phyloP scores from a whole-genome alignment of 2,329 filamentous ascomycete species.

The Dactylellina haptotyla region DNA sequence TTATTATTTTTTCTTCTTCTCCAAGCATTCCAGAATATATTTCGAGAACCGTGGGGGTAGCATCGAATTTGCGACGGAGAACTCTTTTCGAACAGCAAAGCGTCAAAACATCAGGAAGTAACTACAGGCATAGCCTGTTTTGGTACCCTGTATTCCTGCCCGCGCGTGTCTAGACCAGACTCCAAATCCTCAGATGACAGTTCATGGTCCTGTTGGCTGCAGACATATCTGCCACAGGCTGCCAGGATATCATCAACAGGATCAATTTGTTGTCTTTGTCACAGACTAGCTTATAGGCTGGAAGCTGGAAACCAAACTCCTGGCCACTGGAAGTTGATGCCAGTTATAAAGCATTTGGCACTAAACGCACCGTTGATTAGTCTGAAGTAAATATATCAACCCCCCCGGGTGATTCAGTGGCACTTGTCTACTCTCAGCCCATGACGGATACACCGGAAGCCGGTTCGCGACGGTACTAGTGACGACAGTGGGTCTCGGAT shows the following conservation, averaged over 20 bases:
- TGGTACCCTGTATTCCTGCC: neutral
- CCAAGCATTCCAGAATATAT: slow-evolving; percentile 43
- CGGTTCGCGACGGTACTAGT: slow-evolving; percentile 30
- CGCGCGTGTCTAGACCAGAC: no score
- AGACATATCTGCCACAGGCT: neutral
- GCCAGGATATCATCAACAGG: no score
- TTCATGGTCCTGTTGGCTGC: neutral
- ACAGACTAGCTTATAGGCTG: no score
- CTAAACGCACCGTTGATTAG: no score
- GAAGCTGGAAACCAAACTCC: no score
- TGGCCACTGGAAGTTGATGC: no score
- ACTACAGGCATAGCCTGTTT: neutral
- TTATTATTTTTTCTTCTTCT: neutral
- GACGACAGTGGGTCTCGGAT: slow-evolving; percentile 29
- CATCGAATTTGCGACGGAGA: neutral
- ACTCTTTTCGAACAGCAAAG: no score
- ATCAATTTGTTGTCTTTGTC: no score
- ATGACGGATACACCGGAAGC: slow-evolving; percentile 39
- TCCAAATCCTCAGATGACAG: no score
- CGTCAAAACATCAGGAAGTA: neutral
- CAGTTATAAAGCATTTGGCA: no score
- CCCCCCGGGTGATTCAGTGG: no score
- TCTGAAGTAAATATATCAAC: no score
- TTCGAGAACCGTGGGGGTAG: slow-evolving; percentile 27
- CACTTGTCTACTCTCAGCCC: slow-evolving; percentile 13